Base-by-base conservation (phyloP, 2,329 filamentous ascomycete species). In the Penicillium sp. region DNA sequence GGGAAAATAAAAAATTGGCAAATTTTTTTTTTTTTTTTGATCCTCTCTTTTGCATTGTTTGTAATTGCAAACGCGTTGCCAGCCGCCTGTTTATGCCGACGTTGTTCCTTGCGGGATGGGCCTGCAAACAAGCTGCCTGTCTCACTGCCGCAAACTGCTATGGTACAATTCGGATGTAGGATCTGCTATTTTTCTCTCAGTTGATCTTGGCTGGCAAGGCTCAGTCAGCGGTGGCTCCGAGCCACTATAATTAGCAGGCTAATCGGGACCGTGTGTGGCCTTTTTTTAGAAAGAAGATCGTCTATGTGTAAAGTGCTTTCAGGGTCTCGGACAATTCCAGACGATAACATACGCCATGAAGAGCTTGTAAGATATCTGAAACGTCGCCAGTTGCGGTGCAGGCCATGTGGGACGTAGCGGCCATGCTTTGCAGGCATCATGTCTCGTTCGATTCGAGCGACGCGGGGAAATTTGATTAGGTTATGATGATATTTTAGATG, bases 241-340 rank as follows among this genome's bases (percentile, higher is more conserved):
- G 20, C 14, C 31, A 5, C 46, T 48, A 48, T 48, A 41, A 42
- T 42, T 48, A 42, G 46, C 22, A 13, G 14, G 36, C 38, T 35
- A 33, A 48, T 28, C 28, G 13, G 14, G 25, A 16, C 27, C 18
- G 16, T 24, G 22, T 13, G 39, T n/a, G 28, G 36, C 28, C 28
- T 14, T 11, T 14, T 25, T 35, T 25, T 13, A 6, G 38, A 2
- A 39, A 41, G 38, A 11, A 5, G 25, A 5, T 14, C 20, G n/a
- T 38, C 11, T 2, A 18, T 18, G 5, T 13, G 1, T 18, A 7
- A 13, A 4, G n/a, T 35, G 46, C 30, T 44, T 30, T 27, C 24
- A 31, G 38, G 20, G 36, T 50, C 35, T 43, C 46, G 50, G 36
- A 48, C 46, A 53, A 39, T 42, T 16, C 14, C 25, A 31, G 35